phyloP scores from a whole-genome alignment of 2,329 filamentous ascomycete species.

The Fusarium tanahbumbuense region DNA sequence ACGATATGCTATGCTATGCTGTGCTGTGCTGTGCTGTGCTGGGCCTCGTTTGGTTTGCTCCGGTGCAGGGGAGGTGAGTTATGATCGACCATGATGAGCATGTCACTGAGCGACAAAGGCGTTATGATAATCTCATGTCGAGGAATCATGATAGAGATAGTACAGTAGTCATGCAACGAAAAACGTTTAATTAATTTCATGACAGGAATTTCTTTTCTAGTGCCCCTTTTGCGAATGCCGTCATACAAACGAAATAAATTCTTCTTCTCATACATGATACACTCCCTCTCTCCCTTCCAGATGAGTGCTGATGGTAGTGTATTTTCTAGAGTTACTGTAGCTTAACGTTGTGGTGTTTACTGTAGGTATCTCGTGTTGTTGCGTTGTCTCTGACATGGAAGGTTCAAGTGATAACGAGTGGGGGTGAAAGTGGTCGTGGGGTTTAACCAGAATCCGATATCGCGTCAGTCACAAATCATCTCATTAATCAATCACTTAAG shows the following conservation, averaged over 20 bases:
- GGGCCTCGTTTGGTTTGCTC: background rate
- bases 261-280: constrained; percentile 5
- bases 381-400: background rate
- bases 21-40: too few relatives aligned
- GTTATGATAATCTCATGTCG: constrained; percentile 4
- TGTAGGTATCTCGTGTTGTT: background rate
- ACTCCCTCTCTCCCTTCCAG: constrained; percentile 4
- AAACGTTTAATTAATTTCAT: background rate
- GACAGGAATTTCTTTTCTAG: constrained; percentile 4
- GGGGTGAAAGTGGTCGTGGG: constrained; percentile 29
- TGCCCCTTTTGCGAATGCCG: constrained; percentile 11
- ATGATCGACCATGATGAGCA: constrained; percentile 8
- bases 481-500: background rate
- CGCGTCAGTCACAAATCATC: background rate
- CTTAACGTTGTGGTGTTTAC: background rate
- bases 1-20: background rate
- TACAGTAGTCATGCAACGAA: background rate
- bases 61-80: background rate
- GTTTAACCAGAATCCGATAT: constrained; percentile 4
- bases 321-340: constrained; percentile 8
- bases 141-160: constrained; percentile 19
- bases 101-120: constrained; percentile 15
- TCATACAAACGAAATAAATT: constrained; percentile 19
- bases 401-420: constrained; percentile 20
- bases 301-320: constrained; percentile 1